phyloP scores from a whole-genome alignment of 2,329 filamentous ascomycete species.

The Phialophora expanda region DNA sequence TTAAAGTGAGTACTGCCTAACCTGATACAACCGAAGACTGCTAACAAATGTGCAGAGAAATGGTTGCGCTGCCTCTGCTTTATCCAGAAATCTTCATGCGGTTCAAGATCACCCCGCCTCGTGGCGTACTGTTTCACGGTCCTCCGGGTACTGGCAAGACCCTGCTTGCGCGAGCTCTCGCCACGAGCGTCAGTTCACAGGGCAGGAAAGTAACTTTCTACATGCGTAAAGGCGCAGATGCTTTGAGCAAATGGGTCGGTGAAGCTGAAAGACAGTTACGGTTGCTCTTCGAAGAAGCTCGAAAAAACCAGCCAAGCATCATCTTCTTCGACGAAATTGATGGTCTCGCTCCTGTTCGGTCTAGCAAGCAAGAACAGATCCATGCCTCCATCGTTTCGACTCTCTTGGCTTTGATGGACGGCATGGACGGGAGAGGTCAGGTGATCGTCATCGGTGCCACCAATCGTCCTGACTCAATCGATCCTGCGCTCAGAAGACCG shows the following conservation, averaged over 20 bases:
- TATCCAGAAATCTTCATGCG: slow-evolving; percentile 93
- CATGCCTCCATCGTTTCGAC: slow-evolving; percentile 97
- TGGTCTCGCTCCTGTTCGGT: slow-evolving; percentile 90
- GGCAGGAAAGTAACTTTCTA: slow-evolving; percentile 98
- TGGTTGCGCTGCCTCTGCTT: slow-evolving; percentile 91
- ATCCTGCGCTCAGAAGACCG: slow-evolving; percentile 90
- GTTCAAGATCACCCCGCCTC: slow-evolving; percentile 90
- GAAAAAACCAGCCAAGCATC: slow-evolving; percentile 95
- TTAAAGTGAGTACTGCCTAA: slow-evolving; percentile 63
- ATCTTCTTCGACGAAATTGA: slow-evolving; percentile 99
- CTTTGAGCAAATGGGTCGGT: slow-evolving; percentile 97
- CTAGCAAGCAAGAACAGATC: slow-evolving; percentile 98
- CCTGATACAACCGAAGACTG: background rate
- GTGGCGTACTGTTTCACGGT: slow-evolving; percentile 94
- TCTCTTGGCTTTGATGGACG: slow-evolving; percentile 91
- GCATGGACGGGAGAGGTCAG: slow-evolving; percentile 97
- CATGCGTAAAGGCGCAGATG: slow-evolving; percentile 98
- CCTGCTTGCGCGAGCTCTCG: slow-evolving; percentile 87
- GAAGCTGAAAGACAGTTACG: slow-evolving; percentile 95
- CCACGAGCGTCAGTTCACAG: slow-evolving; percentile 85
- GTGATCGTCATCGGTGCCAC: slow-evolving; percentile 99
- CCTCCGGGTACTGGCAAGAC: slow-evolving; percentile 98
- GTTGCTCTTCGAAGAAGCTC: slow-evolving; percentile 90
- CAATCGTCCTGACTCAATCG: slow-evolving; percentile 93
- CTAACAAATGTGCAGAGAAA: slow-evolving; percentile 63